A percentile compares a stretch with the other conserved stretches of the same genome.
Evolutionary conservation across 2,329 filamentous ascomycete species (phyloP).

Genomic region (Tolypocladium amazonense): DNA sequence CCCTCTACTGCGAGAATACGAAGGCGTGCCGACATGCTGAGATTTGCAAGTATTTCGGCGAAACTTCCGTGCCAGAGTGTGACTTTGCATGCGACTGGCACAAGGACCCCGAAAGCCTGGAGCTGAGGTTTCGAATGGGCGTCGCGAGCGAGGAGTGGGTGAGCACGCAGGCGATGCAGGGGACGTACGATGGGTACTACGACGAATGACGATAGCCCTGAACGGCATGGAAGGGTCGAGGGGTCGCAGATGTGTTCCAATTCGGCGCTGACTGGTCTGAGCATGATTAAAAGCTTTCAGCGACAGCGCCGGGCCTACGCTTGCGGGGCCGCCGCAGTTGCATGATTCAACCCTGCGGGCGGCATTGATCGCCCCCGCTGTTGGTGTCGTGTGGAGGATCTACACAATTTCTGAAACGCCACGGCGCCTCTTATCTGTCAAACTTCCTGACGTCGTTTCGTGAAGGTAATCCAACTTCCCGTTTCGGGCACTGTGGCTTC

Average conservation of each 20-base stretch:
- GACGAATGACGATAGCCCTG: slow-evolving; percentile 24
- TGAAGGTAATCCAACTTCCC: background rate
- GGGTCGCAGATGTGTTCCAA: background rate
- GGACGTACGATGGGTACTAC: slow-evolving; percentile 44
- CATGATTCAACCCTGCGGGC: background rate
- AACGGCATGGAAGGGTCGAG: background rate
- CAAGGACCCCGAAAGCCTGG: slow-evolving; percentile 52
- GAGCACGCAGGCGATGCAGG: slow-evolving; percentile 50
- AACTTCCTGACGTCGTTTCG: background rate
- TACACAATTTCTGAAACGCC: background rate
- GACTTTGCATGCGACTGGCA: slow-evolving; percentile 72
- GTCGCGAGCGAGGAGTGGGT: slow-evolving; percentile 52
- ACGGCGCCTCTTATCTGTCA: background rate
- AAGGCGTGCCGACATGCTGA: slow-evolving; percentile 62
- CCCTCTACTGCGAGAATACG: slow-evolving; percentile 73
- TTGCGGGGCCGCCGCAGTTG: background rate
- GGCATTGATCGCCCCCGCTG: background rate
- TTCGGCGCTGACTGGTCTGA: too few relatives aligned
- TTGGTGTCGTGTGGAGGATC: background rate
- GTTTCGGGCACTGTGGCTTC: background rate
- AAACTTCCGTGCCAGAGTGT: slow-evolving; percentile 46
- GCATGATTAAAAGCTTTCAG: background rate
- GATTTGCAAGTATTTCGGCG: slow-evolving; percentile 71
- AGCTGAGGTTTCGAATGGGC: slow-evolving; percentile 43
- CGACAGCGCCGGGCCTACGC: background rate